These are phyloP conservation scores for Fragaria ananassa DNA, from an alignment of 306 rosid species.

Conservation along the genomic window DNA sequence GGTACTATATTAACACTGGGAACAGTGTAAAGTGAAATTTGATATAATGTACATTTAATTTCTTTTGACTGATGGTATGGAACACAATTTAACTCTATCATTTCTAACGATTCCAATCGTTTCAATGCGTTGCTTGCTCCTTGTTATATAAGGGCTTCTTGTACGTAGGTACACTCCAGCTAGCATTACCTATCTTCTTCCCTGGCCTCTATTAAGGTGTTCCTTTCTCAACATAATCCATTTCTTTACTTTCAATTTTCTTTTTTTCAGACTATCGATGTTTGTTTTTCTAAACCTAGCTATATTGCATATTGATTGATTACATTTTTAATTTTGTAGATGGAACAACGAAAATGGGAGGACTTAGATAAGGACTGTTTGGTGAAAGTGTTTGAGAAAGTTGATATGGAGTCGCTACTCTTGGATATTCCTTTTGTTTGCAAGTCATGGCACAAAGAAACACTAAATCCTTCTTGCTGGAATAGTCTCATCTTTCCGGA, in stretches of 20 bases:
- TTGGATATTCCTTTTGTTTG: conserved; percentile 17
- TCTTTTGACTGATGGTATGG: neutral
- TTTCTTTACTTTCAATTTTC: neutral
- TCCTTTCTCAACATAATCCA: neutral
- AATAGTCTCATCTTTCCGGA: neutral
- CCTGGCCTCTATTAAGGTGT: neutral
- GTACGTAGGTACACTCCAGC: neutral
- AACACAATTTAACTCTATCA: neutral
- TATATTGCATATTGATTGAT: neutral
- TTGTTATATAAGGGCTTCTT: neutral
- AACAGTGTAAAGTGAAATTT: neutral
- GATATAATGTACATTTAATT: neutral
- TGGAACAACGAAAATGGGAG: conserved; percentile 11
- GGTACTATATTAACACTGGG: neutral
- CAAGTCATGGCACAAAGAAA: conserved; percentile 11
- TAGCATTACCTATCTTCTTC: neutral
- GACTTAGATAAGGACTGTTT: conserved; percentile 1
- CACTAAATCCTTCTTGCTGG: conserved; percentile 10
- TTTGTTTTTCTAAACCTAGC: neutral
- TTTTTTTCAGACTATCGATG: neutral
- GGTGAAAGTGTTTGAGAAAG: conserved; percentile 4
- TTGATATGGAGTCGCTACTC: conserved; percentile 12
- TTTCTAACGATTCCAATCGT: neutral
- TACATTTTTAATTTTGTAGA: neutral
- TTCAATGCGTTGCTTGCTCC: neutral